These are phyloP conservation scores for Jasminum sambac DNA, from an alignment of 257 asterid genomes.

Conservation along the genomic window DNA sequence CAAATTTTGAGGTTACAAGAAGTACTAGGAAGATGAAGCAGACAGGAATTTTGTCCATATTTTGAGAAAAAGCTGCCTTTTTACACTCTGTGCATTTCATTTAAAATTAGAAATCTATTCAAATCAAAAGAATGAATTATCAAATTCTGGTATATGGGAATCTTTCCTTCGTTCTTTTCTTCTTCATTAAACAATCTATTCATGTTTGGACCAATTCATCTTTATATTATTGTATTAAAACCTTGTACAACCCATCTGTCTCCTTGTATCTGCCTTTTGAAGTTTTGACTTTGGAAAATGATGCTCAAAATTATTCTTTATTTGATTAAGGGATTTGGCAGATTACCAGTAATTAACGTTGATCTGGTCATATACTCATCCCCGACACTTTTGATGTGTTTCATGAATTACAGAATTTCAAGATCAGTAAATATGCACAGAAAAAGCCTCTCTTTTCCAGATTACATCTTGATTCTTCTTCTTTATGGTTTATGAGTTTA, in stretches of 20 bases:
- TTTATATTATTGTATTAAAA: background rate
- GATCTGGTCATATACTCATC: too few relatives aligned
- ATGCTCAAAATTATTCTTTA: background rate
- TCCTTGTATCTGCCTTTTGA: background rate
- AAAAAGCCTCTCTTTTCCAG: background rate
- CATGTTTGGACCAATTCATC: background rate
- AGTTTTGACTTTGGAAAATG: constrained; percentile 22
- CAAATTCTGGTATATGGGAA: background rate
- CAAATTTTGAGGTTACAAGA: too few relatives aligned
- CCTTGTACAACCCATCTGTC: constrained; percentile 7
- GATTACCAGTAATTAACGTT: too few relatives aligned
- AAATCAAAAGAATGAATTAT: background rate
- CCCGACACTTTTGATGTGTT: too few relatives aligned
- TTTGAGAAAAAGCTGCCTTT: background rate
- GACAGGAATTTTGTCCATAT: constrained; percentile 20
- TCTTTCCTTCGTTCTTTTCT: background rate
- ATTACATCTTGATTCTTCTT: constrained; percentile 24
- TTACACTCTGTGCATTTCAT: background rate
- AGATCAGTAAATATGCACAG: constrained; percentile 21
- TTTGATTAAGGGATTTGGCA: too few relatives aligned
- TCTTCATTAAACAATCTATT: background rate
- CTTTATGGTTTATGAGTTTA: constrained; percentile 11
- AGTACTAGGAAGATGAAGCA: constrained; percentile 2
- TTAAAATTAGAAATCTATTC: too few relatives aligned
- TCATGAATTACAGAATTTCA: constrained; percentile 9